A percentile compares a stretch with the other conserved stretches of the same genome.
phyloP scores from a whole-genome alignment of 345 rosid genomes.

The Boechera retrofracta region DNA sequence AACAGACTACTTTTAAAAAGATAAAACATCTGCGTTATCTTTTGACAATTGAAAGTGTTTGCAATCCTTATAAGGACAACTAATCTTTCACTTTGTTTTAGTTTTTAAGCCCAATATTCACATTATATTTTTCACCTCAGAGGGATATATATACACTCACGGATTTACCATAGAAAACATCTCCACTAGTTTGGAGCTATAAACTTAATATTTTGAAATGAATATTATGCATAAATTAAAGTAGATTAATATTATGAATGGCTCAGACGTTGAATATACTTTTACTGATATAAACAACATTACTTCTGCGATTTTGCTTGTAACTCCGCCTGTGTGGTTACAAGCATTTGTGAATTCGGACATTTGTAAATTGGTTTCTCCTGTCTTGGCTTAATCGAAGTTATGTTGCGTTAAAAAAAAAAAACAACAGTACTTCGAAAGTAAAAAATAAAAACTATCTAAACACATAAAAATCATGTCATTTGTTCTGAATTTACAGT shows the following conservation, averaged over 20 bases:
- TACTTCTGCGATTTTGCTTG: too few relatives aligned
- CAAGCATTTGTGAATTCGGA: too few relatives aligned
- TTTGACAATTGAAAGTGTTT: constrained; percentile 41
- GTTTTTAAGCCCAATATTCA: neutral
- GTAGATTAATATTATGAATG: neutral
- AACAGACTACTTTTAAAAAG: constrained; percentile 26
- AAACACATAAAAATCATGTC: neutral
- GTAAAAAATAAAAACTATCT: too few relatives aligned
- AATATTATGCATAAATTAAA: too few relatives aligned
- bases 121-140: constrained; percentile 5
- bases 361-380: too few relatives aligned
- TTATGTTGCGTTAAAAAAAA: too few relatives aligned
- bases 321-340: too few relatives aligned
- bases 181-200: constrained; percentile 9
- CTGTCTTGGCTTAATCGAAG: too few relatives aligned
- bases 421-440: neutral
- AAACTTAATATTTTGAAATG: too few relatives aligned
- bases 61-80: constrained; percentile 27
- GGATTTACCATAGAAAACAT: neutral
- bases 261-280: neutral
- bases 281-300: neutral
- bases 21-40: constrained; percentile 39
- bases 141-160: neutral
- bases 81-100: neutral
- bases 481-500: neutral